Conservation (phyloP, 2,329 filamentous ascomycete genomes). For the Sarocladium oryzae region DNA sequence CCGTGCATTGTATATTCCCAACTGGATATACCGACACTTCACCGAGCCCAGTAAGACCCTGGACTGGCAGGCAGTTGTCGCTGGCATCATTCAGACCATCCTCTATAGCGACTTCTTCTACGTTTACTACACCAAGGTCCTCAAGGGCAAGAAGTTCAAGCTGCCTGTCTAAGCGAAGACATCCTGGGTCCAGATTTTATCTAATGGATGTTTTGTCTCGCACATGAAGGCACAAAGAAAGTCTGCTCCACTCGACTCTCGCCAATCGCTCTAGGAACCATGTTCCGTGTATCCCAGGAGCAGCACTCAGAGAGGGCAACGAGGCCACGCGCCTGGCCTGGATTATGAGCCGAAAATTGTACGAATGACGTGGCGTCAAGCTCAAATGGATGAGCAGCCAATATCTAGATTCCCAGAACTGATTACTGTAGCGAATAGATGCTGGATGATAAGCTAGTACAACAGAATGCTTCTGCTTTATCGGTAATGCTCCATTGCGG, state of each 20-base stretch:
- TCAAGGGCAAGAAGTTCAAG: constrained; percentile 85
- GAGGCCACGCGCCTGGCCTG: neutral
- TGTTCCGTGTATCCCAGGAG: neutral
- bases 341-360: neutral
- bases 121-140: constrained; percentile 96
- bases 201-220: neutral
- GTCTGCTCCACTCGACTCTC: neutral
- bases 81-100: constrained; percentile 87
- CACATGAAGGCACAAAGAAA: neutral
- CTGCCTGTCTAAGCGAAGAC: constrained; percentile 60
- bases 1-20: constrained; percentile 92
- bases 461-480: too few relatives aligned
- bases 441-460: too few relatives aligned
- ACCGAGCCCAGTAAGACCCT: constrained; percentile 64
- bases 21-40: constrained; percentile 92
- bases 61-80: constrained; percentile 82
- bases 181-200: too few relatives aligned
- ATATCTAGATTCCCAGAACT: neutral
- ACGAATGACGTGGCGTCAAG: constrained; percentile 8
- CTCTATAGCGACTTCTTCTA: constrained; percentile 99
- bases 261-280: neutral
- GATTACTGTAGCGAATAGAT: constrained; percentile 4
- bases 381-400: neutral
- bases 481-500: too few relatives aligned
- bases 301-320: neutral